Evolutionary conservation across 495 filamentous ascomycete genomes (phyloP).

Genomic region (Penicillium arizonense): DNA sequence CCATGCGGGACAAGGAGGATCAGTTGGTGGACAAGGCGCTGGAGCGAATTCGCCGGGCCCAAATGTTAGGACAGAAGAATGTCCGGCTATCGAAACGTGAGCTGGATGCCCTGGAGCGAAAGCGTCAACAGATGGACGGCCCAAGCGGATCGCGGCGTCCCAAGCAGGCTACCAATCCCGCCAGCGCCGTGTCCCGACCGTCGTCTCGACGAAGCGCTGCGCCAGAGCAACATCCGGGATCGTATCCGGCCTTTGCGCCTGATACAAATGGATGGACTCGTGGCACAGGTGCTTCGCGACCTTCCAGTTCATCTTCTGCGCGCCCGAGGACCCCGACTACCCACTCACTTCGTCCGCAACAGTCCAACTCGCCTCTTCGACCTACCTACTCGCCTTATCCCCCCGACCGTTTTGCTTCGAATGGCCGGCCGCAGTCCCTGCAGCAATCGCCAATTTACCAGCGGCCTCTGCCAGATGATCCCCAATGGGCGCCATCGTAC

Average conservation of each 20-base stretch:
- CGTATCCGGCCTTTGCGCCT: slow-evolving; percentile 26
- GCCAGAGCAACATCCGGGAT: slow-evolving; percentile 24
- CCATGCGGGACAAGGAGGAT: slow-evolving; percentile 66
- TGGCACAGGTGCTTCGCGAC: slow-evolving; percentile 16
- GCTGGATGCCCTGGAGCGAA: slow-evolving; percentile 71
- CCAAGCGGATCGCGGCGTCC: slow-evolving; percentile 17
- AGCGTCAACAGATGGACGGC: slow-evolving; percentile 53
- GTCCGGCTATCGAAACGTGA: slow-evolving; percentile 74
- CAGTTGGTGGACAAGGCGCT: slow-evolving; percentile 70
- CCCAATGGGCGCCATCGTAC: slow-evolving; percentile 44
- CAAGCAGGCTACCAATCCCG: slow-evolving; percentile 6
- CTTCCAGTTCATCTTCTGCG: slow-evolving; percentile 32
- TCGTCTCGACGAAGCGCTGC: slow-evolving; percentile 22
- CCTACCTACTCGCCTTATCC: slow-evolving; percentile 24
- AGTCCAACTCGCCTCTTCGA: slow-evolving; percentile 34
- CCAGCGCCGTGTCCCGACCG: slow-evolving; percentile 11
- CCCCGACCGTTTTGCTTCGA: slow-evolving; percentile 30
- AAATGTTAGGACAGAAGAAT: slow-evolving; percentile 68
- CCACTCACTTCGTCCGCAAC: slow-evolving; percentile 37
- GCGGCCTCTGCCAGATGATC: slow-evolving; percentile 45
- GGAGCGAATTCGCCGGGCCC: slow-evolving; percentile 72
- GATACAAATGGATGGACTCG: slow-evolving; percentile 26
- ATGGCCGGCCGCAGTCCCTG: slow-evolving; percentile 29
- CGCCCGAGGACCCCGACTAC: slow-evolving; percentile 40
- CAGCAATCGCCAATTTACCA: slow-evolving; percentile 22